These are phyloP conservation scores for Sisymbrium irio DNA, from an alignment of 345 rosid species.

Conservation along the genomic window DNA sequence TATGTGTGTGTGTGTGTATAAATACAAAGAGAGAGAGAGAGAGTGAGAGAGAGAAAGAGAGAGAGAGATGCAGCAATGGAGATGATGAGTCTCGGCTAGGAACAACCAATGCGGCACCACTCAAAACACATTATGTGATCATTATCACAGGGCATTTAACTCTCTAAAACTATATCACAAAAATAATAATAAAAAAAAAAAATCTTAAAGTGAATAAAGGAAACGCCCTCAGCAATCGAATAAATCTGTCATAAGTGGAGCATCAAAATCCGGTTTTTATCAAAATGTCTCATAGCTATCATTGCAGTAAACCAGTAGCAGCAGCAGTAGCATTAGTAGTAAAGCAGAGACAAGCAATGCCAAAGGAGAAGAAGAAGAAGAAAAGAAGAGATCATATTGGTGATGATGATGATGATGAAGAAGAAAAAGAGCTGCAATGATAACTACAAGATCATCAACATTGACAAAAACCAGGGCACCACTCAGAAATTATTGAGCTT, in stretches of 20 bases:
- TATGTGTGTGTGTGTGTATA: neutral
- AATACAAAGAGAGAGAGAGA: slow-evolving; percentile 8
- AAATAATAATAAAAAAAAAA: neutral
- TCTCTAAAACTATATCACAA: too few species aligned
- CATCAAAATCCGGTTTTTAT: slow-evolving; percentile 9
- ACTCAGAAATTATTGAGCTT: neutral
- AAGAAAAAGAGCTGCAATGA: slow-evolving; percentile 7
- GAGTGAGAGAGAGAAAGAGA: slow-evolving; percentile 14
- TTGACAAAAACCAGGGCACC: slow-evolving; percentile 25
- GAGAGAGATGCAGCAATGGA: neutral
- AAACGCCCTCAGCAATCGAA: neutral
- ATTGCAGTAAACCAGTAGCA: neutral
- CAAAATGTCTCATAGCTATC: neutral
- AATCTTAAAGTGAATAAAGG: rapidly evolving
- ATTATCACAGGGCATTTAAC: slow-evolving; percentile 30
- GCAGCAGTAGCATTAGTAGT: neutral
- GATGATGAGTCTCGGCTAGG: slow-evolving; percentile 8
- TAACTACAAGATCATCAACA: neutral
- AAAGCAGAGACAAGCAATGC: neutral
- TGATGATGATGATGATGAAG: slow-evolving; percentile 4
- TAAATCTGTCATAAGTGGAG: slow-evolving; percentile 8
- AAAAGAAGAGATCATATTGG: slow-evolving; percentile 7
- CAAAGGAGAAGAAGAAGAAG: slow-evolving; percentile 19
- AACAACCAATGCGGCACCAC: slow-evolving; percentile 18
- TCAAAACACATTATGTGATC: neutral